A percentile compares a stretch with the other conserved stretches of the same genome.
phyloP scores from a whole-genome alignment of 192 early-diverging fungal genomes.

The Coemansia reversa region DNA sequence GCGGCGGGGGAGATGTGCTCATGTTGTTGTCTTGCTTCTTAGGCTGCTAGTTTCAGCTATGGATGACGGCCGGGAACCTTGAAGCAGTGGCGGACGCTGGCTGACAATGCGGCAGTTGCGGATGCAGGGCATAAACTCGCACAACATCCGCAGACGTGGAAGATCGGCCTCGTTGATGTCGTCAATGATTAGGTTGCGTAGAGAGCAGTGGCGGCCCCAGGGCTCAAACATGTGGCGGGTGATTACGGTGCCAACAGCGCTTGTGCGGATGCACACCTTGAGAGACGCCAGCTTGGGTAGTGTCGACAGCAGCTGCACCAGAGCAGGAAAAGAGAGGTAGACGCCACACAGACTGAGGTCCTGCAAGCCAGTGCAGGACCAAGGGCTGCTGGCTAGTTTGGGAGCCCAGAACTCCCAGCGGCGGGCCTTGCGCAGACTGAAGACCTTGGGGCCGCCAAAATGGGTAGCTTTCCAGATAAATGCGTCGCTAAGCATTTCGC shows the following conservation, averaged over 20 bases:
- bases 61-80: conserved; percentile 6
- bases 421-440: conserved; percentile 45
- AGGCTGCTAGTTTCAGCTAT: conserved; percentile 17
- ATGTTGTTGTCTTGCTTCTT: conserved; percentile 6
- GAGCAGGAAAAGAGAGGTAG: conserved; percentile 49
- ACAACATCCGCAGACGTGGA: conserved; percentile 43
- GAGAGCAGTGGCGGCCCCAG: conserved; percentile 49
- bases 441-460: conserved; percentile 47
- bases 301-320: conserved; percentile 52
- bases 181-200: conserved; percentile 46
- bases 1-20: not conserved
- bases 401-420: conserved; percentile 55
- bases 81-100: conserved; percentile 6
- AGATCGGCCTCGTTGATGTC: conserved; percentile 50
- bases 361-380: conserved; percentile 33
- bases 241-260: conserved; percentile 40
- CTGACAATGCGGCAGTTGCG: conserved; percentile 45
- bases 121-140: conserved; percentile 54
- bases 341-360: conserved; percentile 51
- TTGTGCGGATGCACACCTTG: conserved; percentile 42
- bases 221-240: conserved; percentile 53
- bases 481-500: conserved; percentile 54
- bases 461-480: conserved; percentile 52
- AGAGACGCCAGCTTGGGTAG: conserved; percentile 39
- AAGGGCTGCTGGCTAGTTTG: conserved; percentile 55